Evolutionary conservation across 2,329 filamentous ascomycete species (phyloP).

Genomic region (Fusarium succisae): DNA sequence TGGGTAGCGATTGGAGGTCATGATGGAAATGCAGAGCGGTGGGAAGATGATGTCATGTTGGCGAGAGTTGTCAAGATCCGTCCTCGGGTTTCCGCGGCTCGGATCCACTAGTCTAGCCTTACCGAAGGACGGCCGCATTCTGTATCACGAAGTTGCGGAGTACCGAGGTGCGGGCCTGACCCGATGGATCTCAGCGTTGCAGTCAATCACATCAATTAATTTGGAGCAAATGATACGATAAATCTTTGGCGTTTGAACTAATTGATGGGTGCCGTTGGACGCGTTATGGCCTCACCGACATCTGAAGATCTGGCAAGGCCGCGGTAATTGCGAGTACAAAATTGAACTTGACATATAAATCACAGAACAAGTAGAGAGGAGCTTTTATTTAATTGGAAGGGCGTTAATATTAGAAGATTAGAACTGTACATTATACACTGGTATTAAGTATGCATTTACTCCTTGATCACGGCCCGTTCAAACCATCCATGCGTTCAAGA

Average conservation of each 20-base stretch:
- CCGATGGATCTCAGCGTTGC: neutral
- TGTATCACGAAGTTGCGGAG: neutral
- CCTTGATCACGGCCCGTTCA: fast-evolving
- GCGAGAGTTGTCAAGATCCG: neutral
- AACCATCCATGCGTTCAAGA: neutral
- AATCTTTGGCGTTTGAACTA: fast-evolving
- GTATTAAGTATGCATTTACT: fast-evolving
- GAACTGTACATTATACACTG: fast-evolving
- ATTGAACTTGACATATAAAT: neutral
- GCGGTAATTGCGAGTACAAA: fast-evolving
- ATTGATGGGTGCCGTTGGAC: too few species aligned
- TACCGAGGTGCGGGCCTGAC: fast-evolving
- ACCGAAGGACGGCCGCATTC: too few species aligned
- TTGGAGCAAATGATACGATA: fast-evolving
- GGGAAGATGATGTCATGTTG: neutral
- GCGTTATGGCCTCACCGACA: neutral
- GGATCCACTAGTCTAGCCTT: neutral
- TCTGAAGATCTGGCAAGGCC: neutral
- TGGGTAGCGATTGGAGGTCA: neutral
- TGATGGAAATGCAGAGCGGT: neutral
- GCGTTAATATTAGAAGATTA: fast-evolving
- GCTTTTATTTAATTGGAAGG: fast-evolving
- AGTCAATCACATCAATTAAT: fast-evolving
- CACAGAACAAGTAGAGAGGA: fast-evolving
- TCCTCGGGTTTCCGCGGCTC: neutral